Base-by-base conservation (phyloP, 768 basidiomycete genomes). In the Dioszegia aurantiaca region DNA sequence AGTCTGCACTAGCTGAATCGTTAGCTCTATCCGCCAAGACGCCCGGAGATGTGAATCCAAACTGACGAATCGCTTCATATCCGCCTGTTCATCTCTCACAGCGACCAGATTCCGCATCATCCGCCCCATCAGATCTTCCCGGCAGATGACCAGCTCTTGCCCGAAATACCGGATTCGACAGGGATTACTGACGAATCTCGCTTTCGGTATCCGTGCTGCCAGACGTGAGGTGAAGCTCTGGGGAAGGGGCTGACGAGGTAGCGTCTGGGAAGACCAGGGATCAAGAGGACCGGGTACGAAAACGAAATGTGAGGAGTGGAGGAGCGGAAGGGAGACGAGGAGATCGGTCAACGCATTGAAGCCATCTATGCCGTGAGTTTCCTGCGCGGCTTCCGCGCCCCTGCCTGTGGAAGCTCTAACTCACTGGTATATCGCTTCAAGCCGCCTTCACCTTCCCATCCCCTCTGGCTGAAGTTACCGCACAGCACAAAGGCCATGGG, bases 221-320 rank as follows among this genome's bases (percentile, higher is more conserved):
- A 99, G 78, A 36, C 86, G 84, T 16, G 84, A 77, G 0, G 84
- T 82, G 66, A 98, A 85, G 1, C 84, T 82, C 0, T 87, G 83
- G 3, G 97, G 83, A 27, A 99, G 80, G 1, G 89, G 83, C 39
- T 85, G 84, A 30, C 90, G 85, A 27, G 95, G 95, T 12, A 95
- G 78, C 21, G 86, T 83, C 10, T 86, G 81, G 55, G 90, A 90
- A 55, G 88, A 80, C 77, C 78, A 82, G 24, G 94, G 82, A 78
- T 99, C 95, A 49, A 89, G 79, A 1, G 95, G 95, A 5, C 95
- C 95, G 4, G 95, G 95, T 21, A 98, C 87, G 63, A 99, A 85
- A 53, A 98, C 83, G 76, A 98, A 95, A 72, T 93, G 90, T 0
- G 92, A 91, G 42, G 78, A 78, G 5, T 85, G 83, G 21, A 85